A percentile compares a stretch with the other conserved stretches of the same genome.
These are phyloP conservation scores for Clonostachys byssicola DNA, from an alignment of 2,329 filamentous ascomycete genomes.

Conservation along the genomic window DNA sequence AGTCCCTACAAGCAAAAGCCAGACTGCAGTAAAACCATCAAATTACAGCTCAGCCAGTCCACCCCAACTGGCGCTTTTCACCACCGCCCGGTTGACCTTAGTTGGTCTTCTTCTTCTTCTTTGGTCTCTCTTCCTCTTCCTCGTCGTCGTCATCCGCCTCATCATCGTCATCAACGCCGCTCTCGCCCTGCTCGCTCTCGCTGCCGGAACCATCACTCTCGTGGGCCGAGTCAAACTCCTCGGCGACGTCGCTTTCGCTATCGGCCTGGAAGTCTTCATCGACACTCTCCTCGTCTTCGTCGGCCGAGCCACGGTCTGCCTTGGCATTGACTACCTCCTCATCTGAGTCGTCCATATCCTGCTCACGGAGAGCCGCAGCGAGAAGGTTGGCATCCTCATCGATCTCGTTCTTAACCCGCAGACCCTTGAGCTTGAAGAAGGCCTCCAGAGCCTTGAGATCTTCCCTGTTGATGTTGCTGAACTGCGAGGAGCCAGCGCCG, in stretches of 20 bases:
- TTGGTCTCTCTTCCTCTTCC: slow-evolving; percentile 37
- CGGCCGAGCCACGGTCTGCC: slow-evolving; percentile 82
- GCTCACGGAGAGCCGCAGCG: slow-evolving; percentile 77
- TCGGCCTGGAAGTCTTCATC: slow-evolving; percentile 96
- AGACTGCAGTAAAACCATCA: too few species aligned
- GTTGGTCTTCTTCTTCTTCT: slow-evolving; percentile 44
- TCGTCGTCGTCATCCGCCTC: slow-evolving; percentile 33
- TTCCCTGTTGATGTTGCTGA: slow-evolving; percentile 98
- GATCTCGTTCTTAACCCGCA: slow-evolving; percentile 98
- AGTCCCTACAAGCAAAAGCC: too few species aligned
- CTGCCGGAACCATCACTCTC: slow-evolving; percentile 76
- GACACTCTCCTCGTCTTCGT: slow-evolving; percentile 91
- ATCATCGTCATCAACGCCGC: slow-evolving; percentile 40
- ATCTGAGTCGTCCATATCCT: slow-evolving; percentile 79
- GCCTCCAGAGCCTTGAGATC: slow-evolving; percentile 94
- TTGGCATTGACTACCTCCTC: slow-evolving; percentile 70
- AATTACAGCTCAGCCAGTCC: too few species aligned
- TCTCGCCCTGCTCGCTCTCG: slow-evolving; percentile 47
- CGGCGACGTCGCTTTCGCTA: slow-evolving; percentile 90
- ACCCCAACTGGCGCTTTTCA: background rate
- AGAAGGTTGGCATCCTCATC: slow-evolving; percentile 83
- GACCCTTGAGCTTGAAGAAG: slow-evolving; percentile 93
- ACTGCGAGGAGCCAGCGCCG: slow-evolving; percentile 84
- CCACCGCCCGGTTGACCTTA: slow-evolving; percentile 3
- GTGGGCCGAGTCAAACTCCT: slow-evolving; percentile 91